Base-by-base conservation (phyloP, 371 early-diverging fungal genomes). In the Haplosporangium sp. region DNA sequence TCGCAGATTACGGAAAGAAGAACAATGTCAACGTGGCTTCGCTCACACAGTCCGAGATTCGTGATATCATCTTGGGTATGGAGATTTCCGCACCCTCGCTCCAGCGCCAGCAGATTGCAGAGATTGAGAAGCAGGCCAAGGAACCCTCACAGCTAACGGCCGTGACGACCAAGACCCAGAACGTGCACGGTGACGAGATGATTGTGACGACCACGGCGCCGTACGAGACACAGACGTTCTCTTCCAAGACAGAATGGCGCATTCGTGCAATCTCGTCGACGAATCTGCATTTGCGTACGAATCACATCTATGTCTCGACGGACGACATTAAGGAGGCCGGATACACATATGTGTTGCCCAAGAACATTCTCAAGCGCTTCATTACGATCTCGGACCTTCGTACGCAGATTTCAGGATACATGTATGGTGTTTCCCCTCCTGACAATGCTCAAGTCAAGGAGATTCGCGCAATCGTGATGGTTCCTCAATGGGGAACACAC, bases 11-110 rank as follows among this genome's bases (percentile, higher is more conserved):
- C 81, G 98, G 98, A 81, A 97, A 96, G 86, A 97, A 98, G 91
- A 98, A 99, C 90, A 96, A 95, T 69, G 98, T 99, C 64, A 98
- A 98, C 64, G 97, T 97, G 41, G 95, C 96, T 6, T 95, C 95
- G 50, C 89, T 99, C 56, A 98, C 99, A 0, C 93, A 94, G 58
- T 94, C 96, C 2, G 99, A 99, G 87, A 95, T 99, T 77, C 93
- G 99, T 73, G 99, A 99, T 85, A 97, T 99, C 68, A 98, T 99
- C 72, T 90, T 99, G 67, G 99, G 99, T 83, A 99, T 98, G 97
- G 97, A 98, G 83, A 98, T 99, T 64, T 93, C 95, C 40, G 98
- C 99, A 59, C 99, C 99, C 37, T 97, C 98, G 56, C 83, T 94
- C 43, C 96, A 98, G 85, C 93, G 99, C 61, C 98, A 98, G 84